phyloP scores from a whole-genome alignment of 768 basidiomycete species.

The Suillus hirtellus region DNA sequence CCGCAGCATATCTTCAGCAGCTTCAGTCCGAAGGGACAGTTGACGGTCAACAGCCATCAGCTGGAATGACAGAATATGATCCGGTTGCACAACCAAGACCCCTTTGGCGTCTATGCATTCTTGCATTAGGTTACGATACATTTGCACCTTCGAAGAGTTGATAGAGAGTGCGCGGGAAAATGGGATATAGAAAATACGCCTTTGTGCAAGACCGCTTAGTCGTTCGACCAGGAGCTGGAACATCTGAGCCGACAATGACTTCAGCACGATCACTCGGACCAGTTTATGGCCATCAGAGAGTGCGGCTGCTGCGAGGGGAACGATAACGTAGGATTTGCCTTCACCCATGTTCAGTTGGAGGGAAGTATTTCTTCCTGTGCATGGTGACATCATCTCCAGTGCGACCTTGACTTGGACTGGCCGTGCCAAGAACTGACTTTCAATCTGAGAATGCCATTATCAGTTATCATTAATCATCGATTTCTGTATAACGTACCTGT shows the following conservation, averaged over 20 bases:
- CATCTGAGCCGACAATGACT: constrained; percentile 47
- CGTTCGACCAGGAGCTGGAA: constrained; percentile 47
- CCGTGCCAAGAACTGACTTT: constrained; percentile 44
- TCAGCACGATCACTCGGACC: constrained; percentile 52
- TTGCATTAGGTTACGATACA: constrained; percentile 34
- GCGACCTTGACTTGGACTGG: constrained; percentile 44
- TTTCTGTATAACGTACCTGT: constrained; percentile 9
- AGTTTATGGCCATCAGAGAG: constrained; percentile 46
- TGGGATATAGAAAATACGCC: constrained; percentile 38
- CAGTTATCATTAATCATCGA: not conserved
- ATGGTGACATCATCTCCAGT: constrained; percentile 47
- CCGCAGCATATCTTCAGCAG: constrained; percentile 25
- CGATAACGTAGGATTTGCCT: constrained; percentile 51
- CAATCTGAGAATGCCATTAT: constrained; percentile 37
- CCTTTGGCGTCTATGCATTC: constrained; percentile 42
- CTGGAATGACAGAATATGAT: constrained; percentile 53
- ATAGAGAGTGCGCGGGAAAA: constrained; percentile 33
- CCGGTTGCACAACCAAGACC: constrained; percentile 51
- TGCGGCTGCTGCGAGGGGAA: constrained; percentile 41
- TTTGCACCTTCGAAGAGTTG: constrained; percentile 15
- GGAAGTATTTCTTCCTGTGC: constrained; percentile 35
- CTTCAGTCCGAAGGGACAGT: constrained; percentile 10
- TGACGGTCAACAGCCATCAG: constrained; percentile 37
- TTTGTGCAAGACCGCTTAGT: constrained; percentile 45
- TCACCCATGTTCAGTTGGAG: constrained; percentile 62